These are phyloP conservation scores for Solanum lycopersicoides DNA, from an alignment of 257 asterid genomes.

Conservation along the genomic window DNA sequence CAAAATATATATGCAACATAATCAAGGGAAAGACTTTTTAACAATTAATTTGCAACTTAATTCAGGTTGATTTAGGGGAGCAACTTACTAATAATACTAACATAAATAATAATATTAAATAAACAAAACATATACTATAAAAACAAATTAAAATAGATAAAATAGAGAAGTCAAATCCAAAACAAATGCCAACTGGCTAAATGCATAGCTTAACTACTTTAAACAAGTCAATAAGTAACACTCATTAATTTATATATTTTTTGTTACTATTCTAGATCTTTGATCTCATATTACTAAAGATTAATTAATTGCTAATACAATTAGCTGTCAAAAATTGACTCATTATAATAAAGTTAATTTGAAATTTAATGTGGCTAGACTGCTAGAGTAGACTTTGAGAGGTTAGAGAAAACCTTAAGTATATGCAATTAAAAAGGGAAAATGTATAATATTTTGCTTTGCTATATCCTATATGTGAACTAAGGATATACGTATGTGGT, in stretches of 20 bases:
- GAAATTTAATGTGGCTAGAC: not conserved
- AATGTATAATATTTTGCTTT: not conserved
- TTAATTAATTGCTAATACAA: not conserved
- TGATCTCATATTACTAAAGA: not conserved
- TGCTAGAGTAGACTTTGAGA: not conserved
- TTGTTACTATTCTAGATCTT: not conserved
- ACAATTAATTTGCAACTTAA: not conserved
- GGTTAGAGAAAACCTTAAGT: not conserved
- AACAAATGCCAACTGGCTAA: not conserved
- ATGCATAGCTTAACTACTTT: not conserved
- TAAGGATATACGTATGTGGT: not conserved
- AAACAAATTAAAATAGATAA: not conserved
- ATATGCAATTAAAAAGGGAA: not conserved
- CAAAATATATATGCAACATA: not conserved
- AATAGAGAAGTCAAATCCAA: not conserved
- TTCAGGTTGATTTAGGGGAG: not conserved
- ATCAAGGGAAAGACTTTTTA: not conserved
- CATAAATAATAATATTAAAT: not conserved
- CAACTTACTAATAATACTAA: not conserved
- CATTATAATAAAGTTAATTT: not conserved
- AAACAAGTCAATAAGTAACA: not conserved
- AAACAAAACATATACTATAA: not conserved
- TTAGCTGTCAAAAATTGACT: not conserved
- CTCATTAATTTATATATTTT: not conserved
- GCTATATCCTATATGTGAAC: not conserved